Conservation (phyloP, 164 flowering plant genomes). For the Macadamia tetraphylla region DNA sequence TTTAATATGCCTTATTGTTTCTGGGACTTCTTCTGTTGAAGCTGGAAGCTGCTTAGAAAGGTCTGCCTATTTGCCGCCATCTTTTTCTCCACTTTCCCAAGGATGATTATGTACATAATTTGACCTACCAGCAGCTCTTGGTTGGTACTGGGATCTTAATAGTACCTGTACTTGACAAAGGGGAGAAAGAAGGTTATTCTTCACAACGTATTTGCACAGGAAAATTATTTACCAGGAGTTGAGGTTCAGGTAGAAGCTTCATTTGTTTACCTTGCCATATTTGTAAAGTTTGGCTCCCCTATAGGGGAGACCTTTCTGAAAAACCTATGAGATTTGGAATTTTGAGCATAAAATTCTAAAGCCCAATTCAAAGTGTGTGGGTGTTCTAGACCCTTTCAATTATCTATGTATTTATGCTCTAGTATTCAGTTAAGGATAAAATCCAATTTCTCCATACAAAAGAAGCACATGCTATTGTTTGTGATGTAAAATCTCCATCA, state of each 20-base stretch:
- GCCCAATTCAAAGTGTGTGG: background rate
- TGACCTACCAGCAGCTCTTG: conserved; percentile 70
- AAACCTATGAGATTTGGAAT: conserved; percentile 38
- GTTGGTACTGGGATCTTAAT: conserved; percentile 78
- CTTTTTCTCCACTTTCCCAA: conserved; percentile 72
- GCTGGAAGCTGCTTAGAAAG: conserved; percentile 69
- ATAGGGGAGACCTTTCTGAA: conserved; percentile 53
- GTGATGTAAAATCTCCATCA: background rate
- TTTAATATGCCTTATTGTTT: background rate
- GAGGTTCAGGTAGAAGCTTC: conserved; percentile 62
- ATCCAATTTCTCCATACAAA: background rate
- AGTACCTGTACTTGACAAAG: conserved; percentile 75
- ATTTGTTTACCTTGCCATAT: conserved; percentile 68
- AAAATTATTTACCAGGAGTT: conserved; percentile 33
- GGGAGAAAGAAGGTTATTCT: conserved; percentile 36
- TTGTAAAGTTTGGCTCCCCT: conserved; percentile 54
- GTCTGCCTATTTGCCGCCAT: conserved; percentile 74
- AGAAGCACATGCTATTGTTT: background rate
- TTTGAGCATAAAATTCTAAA: background rate
- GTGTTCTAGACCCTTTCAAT: background rate
- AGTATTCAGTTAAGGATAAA: too few species aligned
- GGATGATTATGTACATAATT: conserved; percentile 49
- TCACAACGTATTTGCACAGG: conserved; percentile 82
- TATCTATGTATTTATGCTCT: background rate
- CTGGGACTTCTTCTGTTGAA: background rate